Evolutionary conservation across 139 green algal species (phyloP).

Genomic region (Chlamydomonas sp.): DNA sequence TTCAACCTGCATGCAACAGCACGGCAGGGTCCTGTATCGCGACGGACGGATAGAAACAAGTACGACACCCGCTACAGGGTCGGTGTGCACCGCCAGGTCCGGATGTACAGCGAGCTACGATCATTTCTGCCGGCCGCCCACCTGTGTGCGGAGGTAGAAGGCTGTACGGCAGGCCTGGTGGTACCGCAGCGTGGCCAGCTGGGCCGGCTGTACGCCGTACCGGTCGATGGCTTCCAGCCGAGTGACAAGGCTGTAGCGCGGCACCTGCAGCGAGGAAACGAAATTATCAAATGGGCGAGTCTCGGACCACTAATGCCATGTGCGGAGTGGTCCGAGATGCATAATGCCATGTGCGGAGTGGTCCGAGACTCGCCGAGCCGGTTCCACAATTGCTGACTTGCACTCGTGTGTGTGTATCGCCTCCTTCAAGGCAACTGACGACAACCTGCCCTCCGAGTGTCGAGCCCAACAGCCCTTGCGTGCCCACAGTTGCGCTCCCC

Average conservation of each 20-base stretch:
- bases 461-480: no score
- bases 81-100: neutral
- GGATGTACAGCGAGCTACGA: neutral
- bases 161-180: conserved; percentile 14
- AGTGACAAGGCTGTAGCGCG: conserved; percentile 23
- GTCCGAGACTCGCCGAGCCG: no score
- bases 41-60: no score
- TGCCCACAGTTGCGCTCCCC: no score
- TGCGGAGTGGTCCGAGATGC: no score
- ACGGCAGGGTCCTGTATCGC: no score
- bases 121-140: neutral
- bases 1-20: no score
- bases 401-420: neutral
- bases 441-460: no score
- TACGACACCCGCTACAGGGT: neutral
- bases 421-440: neutral
- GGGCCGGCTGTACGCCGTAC: conserved; percentile 12
- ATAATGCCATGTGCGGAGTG: no score
- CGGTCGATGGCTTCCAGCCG: conserved; percentile 19
- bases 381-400: no score
- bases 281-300: no score
- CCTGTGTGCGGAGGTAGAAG: conserved; percentile 5
- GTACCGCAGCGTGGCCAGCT: neutral
- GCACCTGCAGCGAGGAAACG: neutral
- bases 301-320: no score